These are phyloP conservation scores for Umbilicus rupestris DNA, from an alignment of 164 flowering plant genomes.

Conservation along the genomic window DNA sequence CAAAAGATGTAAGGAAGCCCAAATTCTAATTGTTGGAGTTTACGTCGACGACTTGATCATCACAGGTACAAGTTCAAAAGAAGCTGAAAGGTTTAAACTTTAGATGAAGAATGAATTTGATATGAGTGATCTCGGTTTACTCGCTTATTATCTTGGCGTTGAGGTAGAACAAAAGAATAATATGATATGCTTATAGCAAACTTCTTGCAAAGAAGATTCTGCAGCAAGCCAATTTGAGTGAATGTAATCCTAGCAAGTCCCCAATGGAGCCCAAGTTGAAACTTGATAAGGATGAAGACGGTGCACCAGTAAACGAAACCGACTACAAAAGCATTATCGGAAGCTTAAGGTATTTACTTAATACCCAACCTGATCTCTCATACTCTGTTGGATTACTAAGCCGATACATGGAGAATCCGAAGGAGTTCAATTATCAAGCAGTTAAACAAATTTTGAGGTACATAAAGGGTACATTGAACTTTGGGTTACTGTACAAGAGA, in stretches of 20 bases:
- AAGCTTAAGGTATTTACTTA: no score
- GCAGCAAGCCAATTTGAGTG: not conserved
- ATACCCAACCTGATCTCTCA: not conserved
- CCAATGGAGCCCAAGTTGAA: no score
- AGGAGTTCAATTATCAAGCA: not conserved
- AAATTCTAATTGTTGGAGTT: not conserved
- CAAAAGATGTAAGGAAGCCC: no score
- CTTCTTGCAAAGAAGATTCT: not conserved
- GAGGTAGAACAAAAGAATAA: not conserved
- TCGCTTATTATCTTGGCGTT: not conserved
- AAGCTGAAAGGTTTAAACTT: not conserved
- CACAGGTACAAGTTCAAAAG: not conserved
- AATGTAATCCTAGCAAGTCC: not conserved
- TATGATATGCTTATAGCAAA: not conserved
- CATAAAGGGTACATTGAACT: no score
- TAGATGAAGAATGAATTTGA: no score
- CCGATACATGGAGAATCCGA: not conserved
- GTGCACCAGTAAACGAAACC: not conserved
- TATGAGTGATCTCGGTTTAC: no score
- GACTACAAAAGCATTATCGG: not conserved
- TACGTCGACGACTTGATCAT: not conserved
- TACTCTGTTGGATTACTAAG: not conserved
- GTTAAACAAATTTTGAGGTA: no score
- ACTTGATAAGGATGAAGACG: not conserved
- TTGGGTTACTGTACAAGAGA: not conserved